Base-by-base conservation (phyloP, 371 early-diverging fungal genomes). In the Hamiltosporidium tvaerminnensis region DNA sequence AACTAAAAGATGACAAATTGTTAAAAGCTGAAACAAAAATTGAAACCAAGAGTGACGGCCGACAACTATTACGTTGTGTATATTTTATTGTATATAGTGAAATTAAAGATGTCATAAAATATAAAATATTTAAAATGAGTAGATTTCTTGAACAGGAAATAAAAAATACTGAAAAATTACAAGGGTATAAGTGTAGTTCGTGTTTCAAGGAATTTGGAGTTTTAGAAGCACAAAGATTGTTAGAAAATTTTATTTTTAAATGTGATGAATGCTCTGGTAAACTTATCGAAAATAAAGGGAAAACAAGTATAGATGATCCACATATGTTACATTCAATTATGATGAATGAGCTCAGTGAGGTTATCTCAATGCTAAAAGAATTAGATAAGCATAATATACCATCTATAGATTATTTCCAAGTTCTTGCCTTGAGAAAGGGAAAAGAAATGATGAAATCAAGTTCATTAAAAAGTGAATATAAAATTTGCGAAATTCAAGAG, bases 71-170 rank as follows among this genome's bases (percentile, higher is more conserved):
- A 10, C 57, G 60, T 10, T 67, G 58, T 5, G 69, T 65, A 1
- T 79, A 72, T 55, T 79, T 66, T 56, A 61, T 77, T 30, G 70
- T 77, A 55, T 79, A 72, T 61, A 54, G 66, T 38, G 70, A 70
- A 53, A 70, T 76, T 34, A 50, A 67, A 54, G 72, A 79, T 61
- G 63, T 76, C 2, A 72, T 79, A 16, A 79, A 79, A 61, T 79
- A 77, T 61, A 79, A 79, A 65, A 74, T 79, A 37, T 77, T 57
- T 59, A 75, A 69, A 53, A 79, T 79, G 74, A 75, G 66, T 30
- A 73, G 73, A 57, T 34, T 60, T 41, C 32, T 79, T 10, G 77
- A 79, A 56, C 59, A 59, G 9, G 60, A 63, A 31, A 62, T 69
- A n/a, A 50, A 64, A 37, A 66, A 63, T 30, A 66, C 36, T 14